Evolutionary conservation across 2,329 filamentous ascomycete species (phyloP), one percentile per base, ranked within the genome.

Genomic region (Alternaria hordeiaustralica): DNA sequence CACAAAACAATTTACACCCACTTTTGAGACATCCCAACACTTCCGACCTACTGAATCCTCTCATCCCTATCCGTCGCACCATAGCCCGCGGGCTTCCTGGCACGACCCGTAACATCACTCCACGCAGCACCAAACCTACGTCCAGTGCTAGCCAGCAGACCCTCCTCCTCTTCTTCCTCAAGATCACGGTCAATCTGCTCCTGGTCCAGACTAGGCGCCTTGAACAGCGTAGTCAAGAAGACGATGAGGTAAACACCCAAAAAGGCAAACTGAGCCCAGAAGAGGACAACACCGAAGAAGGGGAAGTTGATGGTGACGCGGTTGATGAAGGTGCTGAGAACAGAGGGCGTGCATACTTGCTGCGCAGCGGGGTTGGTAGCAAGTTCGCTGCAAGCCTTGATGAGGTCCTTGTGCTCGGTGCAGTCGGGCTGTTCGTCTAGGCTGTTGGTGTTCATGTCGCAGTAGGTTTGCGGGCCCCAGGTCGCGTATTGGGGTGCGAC

Each of bases 201-300:
- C 60, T 95, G 85, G 71, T 95, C 89, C 36, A 97, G 80, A 75
- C 87, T 90, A 0, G 95, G 94, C 2, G 93, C 89, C 45, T 91
- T 89, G 85, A 98, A 90, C 0, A 97, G 82, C 4, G 92, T 89
- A 1, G 92, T 91, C 21, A 93, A 63, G 71, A 97, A 92, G 12
- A 97, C 90, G 58, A 97, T 82, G 10, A 97, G 79, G 80, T 97
- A 97, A 20, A 97, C 80, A 23, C 83, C 91, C 46, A 99, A 82
- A 82, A 99, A 98, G 12, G 87, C 92, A 76, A 97, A 98, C 75
- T 99, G 96, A 0, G 94, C 92, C 94, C 94, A 99, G 80, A 98
- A 99, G 70, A 93, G 88, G n/a, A 98, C 83, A 11, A 91, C 89
- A 11, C 96, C 96, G 75, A 99, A 97, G 77, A 97, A 93, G 6